Evolutionary conservation across 305 asterid species (phyloP).

Genomic region (Petunia hybrid): DNA sequence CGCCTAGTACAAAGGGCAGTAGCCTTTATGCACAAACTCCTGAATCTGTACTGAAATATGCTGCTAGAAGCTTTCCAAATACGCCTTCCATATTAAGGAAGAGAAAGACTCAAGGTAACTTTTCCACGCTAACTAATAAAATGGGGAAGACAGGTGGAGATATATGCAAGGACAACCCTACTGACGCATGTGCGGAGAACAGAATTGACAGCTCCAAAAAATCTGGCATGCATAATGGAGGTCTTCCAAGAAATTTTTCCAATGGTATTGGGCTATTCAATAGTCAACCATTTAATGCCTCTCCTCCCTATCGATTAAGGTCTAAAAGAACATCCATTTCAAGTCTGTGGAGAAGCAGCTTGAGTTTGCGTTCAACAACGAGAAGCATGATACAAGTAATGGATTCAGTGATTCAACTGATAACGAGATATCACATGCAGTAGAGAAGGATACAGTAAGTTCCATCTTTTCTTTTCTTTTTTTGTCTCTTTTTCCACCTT

Average conservation of each 20-base stretch:
- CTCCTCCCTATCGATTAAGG: slow-evolving; percentile 87
- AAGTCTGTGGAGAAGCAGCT: slow-evolving; percentile 96
- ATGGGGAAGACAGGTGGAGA: slow-evolving; percentile 30
- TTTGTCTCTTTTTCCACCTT: background rate
- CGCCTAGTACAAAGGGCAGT: slow-evolving; percentile 63
- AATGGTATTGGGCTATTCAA: slow-evolving; percentile 46
- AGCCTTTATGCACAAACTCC: slow-evolving; percentile 64
- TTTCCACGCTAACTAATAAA: slow-evolving; percentile 36
- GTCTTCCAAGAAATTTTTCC: slow-evolving; percentile 44
- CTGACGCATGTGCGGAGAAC: slow-evolving; percentile 42
- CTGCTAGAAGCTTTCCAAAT: slow-evolving; percentile 82
- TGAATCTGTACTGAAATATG: slow-evolving; percentile 78
- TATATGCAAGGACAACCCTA: slow-evolving; percentile 11
- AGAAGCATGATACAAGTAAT: slow-evolving; percentile 43
- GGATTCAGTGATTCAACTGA: slow-evolving; percentile 52
- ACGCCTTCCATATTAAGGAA: slow-evolving; percentile 91
- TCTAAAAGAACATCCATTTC: slow-evolving; percentile 65
- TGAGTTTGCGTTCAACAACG: slow-evolving; percentile 58
- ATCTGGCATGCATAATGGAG: slow-evolving; percentile 41
- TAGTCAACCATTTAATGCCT: slow-evolving; percentile 61
- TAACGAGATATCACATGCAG: slow-evolving; percentile 53
- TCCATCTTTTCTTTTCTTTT: slow-evolving; percentile 25
- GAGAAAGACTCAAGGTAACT: slow-evolving; percentile 56
- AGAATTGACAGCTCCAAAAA: slow-evolving; percentile 41
- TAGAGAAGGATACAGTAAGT: slow-evolving; percentile 56